These are phyloP conservation scores for Stramenopiles sp. DNA, from an alignment of 352 stramenopile species.

Conservation along the genomic window DNA sequence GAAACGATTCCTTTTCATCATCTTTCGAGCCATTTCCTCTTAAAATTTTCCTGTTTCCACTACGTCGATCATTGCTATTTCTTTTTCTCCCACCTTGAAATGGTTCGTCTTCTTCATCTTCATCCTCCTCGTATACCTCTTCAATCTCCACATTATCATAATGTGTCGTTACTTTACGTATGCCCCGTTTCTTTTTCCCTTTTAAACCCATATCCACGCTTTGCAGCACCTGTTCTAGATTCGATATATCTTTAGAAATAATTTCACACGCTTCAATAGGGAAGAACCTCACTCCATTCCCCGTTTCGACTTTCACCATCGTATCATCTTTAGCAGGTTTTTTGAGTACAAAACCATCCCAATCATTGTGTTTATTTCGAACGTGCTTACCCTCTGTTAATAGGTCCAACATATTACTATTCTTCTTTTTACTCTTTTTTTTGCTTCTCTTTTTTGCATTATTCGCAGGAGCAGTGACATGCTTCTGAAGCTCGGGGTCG, in stretches of 20 bases:
- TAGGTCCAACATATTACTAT: background rate
- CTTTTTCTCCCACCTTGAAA: too few relatives aligned
- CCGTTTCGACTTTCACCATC: background rate
- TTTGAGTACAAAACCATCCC: background rate
- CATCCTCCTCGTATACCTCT: background rate
- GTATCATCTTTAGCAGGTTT: background rate
- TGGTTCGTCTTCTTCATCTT: too few relatives aligned
- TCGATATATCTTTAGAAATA: too few relatives aligned
- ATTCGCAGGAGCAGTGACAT: too few relatives aligned
- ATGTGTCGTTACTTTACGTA: too few relatives aligned
- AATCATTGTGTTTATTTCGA: background rate
- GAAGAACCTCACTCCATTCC: background rate
- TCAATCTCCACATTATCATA: background rate
- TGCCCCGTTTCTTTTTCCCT: too few relatives aligned
- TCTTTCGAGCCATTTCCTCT: too few relatives aligned
- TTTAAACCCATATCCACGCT: background rate
- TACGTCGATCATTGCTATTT: too few relatives aligned
- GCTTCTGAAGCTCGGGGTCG: too few relatives aligned
- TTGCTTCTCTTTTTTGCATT: too few relatives aligned
- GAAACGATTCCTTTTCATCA: too few relatives aligned
- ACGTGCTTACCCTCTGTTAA: background rate
- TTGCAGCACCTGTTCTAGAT: background rate
- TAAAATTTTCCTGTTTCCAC: too few relatives aligned
- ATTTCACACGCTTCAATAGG: background rate
- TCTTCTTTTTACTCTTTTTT: background rate